Evolutionary conservation across 768 basidiomycete genomes (phyloP).

Genomic region (Exsudoporus frostii): DNA sequence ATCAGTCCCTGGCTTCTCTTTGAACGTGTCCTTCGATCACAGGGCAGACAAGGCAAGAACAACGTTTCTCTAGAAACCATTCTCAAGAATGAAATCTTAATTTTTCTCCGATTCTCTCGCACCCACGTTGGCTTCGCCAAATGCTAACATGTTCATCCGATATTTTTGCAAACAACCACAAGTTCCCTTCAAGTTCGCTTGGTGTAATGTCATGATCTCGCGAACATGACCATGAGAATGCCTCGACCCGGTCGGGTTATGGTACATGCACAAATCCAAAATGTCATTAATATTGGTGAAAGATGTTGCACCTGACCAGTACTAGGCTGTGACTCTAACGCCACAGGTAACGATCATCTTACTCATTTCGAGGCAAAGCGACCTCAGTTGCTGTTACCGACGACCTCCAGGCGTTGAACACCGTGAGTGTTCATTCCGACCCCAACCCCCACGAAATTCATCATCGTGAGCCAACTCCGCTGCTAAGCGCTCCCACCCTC

Average conservation of each 20-base stretch:
- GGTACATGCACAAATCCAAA: conserved; percentile 2
- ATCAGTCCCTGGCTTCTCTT: background rate
- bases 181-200: background rate
- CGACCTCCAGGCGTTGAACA: background rate
- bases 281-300: conserved; percentile 6
- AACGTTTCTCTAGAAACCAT: conserved; percentile 4
- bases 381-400: conserved; percentile 9
- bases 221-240: conserved; percentile 22
- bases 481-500: background rate
- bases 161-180: background rate
- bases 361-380: background rate
- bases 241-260: conserved; percentile 7
- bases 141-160: conserved; percentile 13
- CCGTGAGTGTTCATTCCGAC: background rate
- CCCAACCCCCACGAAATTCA: background rate
- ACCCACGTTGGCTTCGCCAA: conserved; percentile 13
- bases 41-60: background rate
- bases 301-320: conserved; percentile 2
- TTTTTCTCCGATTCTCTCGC: background rate
- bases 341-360: conserved; percentile 17
- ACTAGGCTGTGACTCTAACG: background rate
- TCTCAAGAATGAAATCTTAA: conserved; percentile 10
- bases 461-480: background rate
- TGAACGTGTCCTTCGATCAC: conserved; percentile 5
- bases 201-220: conserved; percentile 6